Percentiles rank a stretch among this genome's conserved stretches.
Evolutionary conservation across 164 flowering plant species (phyloP).

Genomic region (Akebia trifoliata): DNA sequence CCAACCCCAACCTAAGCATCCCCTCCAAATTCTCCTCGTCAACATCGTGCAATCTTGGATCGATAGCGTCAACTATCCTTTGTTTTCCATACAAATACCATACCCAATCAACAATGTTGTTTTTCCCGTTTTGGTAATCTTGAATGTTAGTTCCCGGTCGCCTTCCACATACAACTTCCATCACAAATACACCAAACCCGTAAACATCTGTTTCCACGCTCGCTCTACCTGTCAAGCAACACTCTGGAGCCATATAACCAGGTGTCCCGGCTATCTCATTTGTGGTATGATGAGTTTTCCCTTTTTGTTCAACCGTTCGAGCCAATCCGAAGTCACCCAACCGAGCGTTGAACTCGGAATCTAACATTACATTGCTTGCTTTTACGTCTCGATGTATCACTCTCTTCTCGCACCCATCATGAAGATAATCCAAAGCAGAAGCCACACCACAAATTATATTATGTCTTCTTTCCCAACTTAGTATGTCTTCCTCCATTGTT

Average conservation of each 20-base stretch:
- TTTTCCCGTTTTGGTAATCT: neutral
- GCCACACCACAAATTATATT: slow-evolving; percentile 30
- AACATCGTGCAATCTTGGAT: slow-evolving; percentile 22
- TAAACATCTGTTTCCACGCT: slow-evolving; percentile 21
- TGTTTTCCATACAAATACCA: slow-evolving; percentile 19
- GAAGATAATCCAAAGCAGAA: slow-evolving; percentile 21
- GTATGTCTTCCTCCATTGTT: neutral
- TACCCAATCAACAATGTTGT: slow-evolving; percentile 20
- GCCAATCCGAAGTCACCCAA: slow-evolving; percentile 35
- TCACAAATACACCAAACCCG: slow-evolving; percentile 19
- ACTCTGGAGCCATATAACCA: slow-evolving; percentile 26
- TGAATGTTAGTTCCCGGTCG: neutral
- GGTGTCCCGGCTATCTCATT: slow-evolving; percentile 32
- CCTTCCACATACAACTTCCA: slow-evolving; percentile 20
- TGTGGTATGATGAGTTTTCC: slow-evolving; percentile 26
- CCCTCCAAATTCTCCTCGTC: slow-evolving; percentile 25
- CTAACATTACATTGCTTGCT: slow-evolving; percentile 31
- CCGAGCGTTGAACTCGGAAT: slow-evolving; percentile 17
- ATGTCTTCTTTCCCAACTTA: slow-evolving; percentile 44
- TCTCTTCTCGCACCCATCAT: slow-evolving; percentile 18
- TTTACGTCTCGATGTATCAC: slow-evolving; percentile 29
- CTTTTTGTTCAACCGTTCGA: slow-evolving; percentile 14
- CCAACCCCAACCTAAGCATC: slow-evolving; percentile 35
- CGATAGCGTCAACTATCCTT: slow-evolving; percentile 24
- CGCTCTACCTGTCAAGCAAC: slow-evolving; percentile 12